phyloP scores from a whole-genome alignment of 371 early-diverging fungal species.

The Mortierella polycephala region DNA sequence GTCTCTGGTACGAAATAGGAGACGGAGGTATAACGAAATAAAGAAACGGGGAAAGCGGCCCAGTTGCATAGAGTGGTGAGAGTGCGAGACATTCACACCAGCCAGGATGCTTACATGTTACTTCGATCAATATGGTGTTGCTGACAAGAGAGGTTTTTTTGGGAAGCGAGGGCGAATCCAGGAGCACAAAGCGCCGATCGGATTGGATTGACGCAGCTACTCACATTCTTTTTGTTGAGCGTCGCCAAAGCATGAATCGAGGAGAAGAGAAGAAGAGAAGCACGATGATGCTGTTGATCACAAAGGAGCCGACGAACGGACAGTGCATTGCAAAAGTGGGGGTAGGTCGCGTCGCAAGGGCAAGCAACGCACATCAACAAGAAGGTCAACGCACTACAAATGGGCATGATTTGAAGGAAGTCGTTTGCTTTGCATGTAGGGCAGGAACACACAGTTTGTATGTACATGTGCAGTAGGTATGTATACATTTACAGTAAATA shows the following conservation, averaged over 20 bases:
- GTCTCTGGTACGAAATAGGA: too few species aligned
- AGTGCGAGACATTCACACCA: not conserved
- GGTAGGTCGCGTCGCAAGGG: too few species aligned
- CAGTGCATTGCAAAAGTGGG: not conserved
- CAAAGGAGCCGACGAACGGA: not conserved
- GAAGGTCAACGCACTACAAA: too few species aligned
- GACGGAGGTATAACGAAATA: too few species aligned
- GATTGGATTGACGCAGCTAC: not conserved
- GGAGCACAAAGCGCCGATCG: not conserved
- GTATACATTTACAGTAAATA: too few species aligned
- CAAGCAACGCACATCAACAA: too few species aligned
- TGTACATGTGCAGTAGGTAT: not conserved
- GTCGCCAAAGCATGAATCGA: not conserved
- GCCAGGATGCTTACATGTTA: not conserved
- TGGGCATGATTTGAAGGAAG: not conserved
- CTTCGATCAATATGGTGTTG: conserved; percentile 5
- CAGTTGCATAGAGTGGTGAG: too few species aligned
- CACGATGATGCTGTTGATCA: not conserved
- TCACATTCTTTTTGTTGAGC: not conserved
- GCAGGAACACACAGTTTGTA: too few species aligned
- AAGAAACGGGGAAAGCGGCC: too few species aligned
- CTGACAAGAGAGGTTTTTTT: not conserved
- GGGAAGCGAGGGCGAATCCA: not conserved
- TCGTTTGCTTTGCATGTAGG: not conserved
- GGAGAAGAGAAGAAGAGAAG: not conserved